Percentiles rank a stretch among this genome's conserved stretches.
Conservation (phyloP, 2,329 filamentous ascomycete genomes). For the Sporothrix brunneoviolacea region DNA sequence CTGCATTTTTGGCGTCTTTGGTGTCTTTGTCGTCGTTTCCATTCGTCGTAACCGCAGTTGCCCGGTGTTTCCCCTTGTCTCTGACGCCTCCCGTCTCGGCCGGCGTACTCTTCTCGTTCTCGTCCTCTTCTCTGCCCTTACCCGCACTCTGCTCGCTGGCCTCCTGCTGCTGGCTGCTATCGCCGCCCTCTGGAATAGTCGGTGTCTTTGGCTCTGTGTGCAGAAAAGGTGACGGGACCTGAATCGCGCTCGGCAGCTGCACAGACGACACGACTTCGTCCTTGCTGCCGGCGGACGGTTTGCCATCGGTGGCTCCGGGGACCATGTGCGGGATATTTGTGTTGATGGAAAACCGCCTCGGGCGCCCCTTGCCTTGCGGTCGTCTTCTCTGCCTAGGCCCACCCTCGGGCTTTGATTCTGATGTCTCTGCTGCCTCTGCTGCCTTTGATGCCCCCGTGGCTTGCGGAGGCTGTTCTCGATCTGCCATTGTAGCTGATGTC, state of each 20-base stretch:
- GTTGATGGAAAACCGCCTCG: not conserved
- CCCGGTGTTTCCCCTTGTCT: no score
- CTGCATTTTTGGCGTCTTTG: not conserved
- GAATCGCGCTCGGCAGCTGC: not conserved
- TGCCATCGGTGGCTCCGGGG: not conserved
- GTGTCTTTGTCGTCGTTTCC: not conserved
- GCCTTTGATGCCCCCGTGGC: no score
- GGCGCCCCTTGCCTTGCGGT: not conserved
- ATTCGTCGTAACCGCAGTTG: no score
- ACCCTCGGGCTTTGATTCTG: no score
- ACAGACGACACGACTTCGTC: not conserved
- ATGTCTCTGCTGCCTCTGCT: no score
- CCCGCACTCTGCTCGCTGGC: no score
- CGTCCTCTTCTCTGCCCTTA: no score
- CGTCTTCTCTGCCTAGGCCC: not conserved
- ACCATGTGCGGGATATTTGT: not conserved
- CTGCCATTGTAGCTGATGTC: no score
- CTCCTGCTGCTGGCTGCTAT: not conserved
- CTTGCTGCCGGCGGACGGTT: not conserved
- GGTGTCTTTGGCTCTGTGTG: not conserved
- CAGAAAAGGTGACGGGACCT: not conserved
- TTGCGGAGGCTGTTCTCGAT: no score
- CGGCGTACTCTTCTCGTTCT: no score
- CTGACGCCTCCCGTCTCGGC: no score
- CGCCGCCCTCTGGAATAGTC: not conserved